Evolutionary conservation across 2,329 filamentous ascomycete genomes (phyloP), one percentile per base, ranked within the genome.

Genomic region (Fusarium liriodendri): DNA sequence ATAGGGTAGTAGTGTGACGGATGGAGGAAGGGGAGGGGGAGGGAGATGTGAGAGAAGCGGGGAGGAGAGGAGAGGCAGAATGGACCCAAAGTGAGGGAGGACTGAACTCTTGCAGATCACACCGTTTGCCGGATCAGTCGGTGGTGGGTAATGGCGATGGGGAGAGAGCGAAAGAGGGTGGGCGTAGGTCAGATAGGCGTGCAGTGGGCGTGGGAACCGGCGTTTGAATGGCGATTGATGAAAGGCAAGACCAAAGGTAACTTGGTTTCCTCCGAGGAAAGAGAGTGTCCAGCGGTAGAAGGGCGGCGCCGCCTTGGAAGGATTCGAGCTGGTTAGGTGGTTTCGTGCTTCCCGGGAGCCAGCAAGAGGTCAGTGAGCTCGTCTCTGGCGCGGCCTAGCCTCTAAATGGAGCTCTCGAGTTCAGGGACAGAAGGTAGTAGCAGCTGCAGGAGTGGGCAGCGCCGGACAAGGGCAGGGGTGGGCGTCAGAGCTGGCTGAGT

Each of bases 1-100:
- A 99, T 98, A 81, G 80, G 83, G 76, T 70, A 70, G 67, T 71
- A 68, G 67, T 73, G 75, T 70, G 72, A 75, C 59, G 66, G 61
- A 66, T 68, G 71, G 61, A 67, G 64, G 72, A 66, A 52, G 47
- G 47, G 18, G 47, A 52, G 47, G 74, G 66, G 68, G 68, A 64
- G 71, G 50, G 59, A 58, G 62, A 59, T 61, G 58, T 40, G 55
- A 65, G 64, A 69, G 69, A 57, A 72, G 66, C 71, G 66, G 66
- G 71, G 69, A 70, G 71, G 66, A 66, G 66, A 64, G 35, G 45
- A 73, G 63, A 77, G 66, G 59, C 66, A 66, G 57, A 66, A 70
- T 69, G 69, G 67, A 60, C 45, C 73, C 64, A 64, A 68, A 77
- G 64, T 73, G 72, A 77, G 72, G 54, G 66, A 73, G 54, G 35